A percentile compares a stretch with the other conserved stretches of the same genome.
phyloP scores from a whole-genome alignment of 192 early-diverging fungal species.

The Backusella circina region DNA sequence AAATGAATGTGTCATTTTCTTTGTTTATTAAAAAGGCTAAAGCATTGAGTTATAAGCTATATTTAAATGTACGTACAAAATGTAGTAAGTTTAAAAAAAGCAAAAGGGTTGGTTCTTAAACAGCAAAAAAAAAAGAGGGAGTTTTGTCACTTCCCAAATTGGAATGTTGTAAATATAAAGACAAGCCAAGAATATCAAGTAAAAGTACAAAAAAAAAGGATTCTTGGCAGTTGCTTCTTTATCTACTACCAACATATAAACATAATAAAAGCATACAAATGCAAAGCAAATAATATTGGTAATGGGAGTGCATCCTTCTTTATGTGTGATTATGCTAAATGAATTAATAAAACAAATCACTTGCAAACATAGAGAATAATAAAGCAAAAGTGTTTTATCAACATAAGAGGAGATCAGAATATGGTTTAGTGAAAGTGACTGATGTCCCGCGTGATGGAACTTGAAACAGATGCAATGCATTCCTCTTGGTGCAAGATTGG shows the following conservation, averaged over 20 bases:
- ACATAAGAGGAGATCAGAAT: not conserved
- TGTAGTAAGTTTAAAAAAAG: not conserved
- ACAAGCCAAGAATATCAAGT: not conserved
- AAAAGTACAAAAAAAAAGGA: not conserved
- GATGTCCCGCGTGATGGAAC: not conserved
- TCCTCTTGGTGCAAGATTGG: not conserved
- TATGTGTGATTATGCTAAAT: not conserved
- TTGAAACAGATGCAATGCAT: conserved; percentile 6
- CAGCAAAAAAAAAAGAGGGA: not conserved
- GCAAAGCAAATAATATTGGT: not conserved
- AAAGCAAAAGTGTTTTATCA: not conserved
- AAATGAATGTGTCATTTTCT: not conserved
- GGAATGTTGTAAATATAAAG: not conserved
- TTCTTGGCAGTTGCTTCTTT: not conserved
- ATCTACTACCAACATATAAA: too few relatives aligned
- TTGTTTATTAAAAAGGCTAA: not conserved
- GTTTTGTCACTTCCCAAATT: not conserved
- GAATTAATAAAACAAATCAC: not conserved
- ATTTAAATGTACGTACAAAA: too few relatives aligned
- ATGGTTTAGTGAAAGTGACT: not conserved
- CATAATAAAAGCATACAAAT: not conserved
- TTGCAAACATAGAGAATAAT: too few relatives aligned
- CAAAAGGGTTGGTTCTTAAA: not conserved
- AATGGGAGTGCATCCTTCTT: not conserved
- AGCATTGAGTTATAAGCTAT: not conserved